Evolutionary conservation across 2,329 filamentous ascomycete species (phyloP).

Genomic region (Nigrospora oryzae): DNA sequence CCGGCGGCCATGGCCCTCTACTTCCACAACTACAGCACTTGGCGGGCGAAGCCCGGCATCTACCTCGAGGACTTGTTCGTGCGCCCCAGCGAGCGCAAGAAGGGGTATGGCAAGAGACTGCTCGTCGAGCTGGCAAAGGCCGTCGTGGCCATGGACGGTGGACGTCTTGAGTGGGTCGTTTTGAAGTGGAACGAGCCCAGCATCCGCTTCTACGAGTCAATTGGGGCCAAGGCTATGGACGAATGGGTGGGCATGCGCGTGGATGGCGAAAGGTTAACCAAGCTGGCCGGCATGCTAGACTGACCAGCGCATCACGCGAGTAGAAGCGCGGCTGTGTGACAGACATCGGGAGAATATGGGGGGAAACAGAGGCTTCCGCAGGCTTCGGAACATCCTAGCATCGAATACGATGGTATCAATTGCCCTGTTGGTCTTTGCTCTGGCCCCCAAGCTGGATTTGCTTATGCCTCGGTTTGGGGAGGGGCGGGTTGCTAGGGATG

Average conservation of each 20-base stretch:
- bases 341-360: no score
- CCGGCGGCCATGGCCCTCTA: constrained; percentile 76
- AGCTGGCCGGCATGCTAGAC: constrained; percentile 42
- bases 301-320: constrained; percentile 5
- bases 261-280: constrained; percentile 55
- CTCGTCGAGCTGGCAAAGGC: constrained; percentile 73
- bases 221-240: constrained; percentile 58
- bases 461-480: background rate
- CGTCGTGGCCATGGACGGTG: constrained; percentile 62
- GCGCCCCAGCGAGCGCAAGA: constrained; percentile 56
- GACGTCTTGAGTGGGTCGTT: constrained; percentile 81
- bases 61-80: constrained; percentile 95
- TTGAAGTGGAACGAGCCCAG: constrained; percentile 90
- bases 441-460: background rate
- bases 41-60: constrained; percentile 79
- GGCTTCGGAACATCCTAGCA: background rate
- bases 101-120: constrained; percentile 72
- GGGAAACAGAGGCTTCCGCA: no score
- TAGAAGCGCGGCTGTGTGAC: no score
- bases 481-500: constrained; percentile 9
- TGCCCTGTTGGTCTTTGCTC: no score
- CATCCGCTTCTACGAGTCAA: constrained; percentile 74
- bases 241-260: constrained; percentile 73
- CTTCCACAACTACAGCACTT: constrained; percentile 95
- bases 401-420: no score